Conservation (phyloP, 2,329 filamentous ascomycete species). For the Cordyceps sp. region DNA sequence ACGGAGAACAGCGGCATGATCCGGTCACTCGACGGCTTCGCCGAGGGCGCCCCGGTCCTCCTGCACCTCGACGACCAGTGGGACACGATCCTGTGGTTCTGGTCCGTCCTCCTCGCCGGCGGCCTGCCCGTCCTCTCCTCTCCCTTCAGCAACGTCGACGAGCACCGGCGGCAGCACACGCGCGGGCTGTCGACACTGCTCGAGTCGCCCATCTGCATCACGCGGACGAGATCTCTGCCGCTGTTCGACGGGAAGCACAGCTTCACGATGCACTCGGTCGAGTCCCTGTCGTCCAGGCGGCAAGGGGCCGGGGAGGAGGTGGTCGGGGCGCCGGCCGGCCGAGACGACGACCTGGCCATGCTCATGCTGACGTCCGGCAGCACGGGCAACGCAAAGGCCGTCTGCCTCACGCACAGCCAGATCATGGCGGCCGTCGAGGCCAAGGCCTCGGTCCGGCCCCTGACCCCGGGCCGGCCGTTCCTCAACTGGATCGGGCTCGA, state of each 20-base stretch:
- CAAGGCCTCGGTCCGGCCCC: slow-evolving; percentile 15
- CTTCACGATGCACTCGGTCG: not conserved
- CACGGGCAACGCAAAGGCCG: slow-evolving; percentile 32
- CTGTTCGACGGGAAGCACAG: not conserved
- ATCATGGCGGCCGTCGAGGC: slow-evolving; percentile 21
- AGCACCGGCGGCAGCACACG: not conserved
- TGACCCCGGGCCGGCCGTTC: slow-evolving; percentile 14
- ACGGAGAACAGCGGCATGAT: not conserved
- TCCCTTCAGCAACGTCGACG: not conserved
- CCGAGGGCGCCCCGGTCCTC: not conserved
- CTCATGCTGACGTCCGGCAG: slow-evolving; percentile 37
- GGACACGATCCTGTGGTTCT: slow-evolving; percentile 2
- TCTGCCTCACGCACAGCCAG: slow-evolving; percentile 24
- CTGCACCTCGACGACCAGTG: slow-evolving; percentile 1
- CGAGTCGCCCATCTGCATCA: slow-evolving; percentile 2
- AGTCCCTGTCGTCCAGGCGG: not conserved
- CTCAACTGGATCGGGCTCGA: slow-evolving; percentile 35
- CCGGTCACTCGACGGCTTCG: not conserved
- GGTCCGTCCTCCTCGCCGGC: slow-evolving; percentile 1
- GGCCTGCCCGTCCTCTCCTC: slow-evolving; percentile 1
- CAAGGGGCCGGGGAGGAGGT: not conserved
- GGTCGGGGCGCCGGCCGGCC: too few species aligned
- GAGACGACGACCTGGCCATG: slow-evolving; percentile 11
- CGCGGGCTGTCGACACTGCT: not conserved
- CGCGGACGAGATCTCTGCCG: not conserved